Percentiles rank a stretch among this genome's conserved stretches.
Conservation (phyloP, 306 rosid species). For the Delonix regia region DNA sequence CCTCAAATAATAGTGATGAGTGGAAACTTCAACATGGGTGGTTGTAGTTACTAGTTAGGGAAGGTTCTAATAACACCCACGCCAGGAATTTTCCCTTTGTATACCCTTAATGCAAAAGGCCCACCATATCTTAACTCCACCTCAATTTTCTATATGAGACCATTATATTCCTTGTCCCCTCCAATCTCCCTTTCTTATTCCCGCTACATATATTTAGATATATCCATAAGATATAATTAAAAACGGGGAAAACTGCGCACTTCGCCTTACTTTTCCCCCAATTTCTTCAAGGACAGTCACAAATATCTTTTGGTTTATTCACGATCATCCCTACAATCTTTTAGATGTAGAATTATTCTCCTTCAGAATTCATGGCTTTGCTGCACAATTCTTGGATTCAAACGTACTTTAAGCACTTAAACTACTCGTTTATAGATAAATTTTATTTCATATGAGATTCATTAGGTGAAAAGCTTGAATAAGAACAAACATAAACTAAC, state of each 20-base stretch:
- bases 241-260: background rate
- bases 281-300: background rate
- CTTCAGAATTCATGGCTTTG: no score
- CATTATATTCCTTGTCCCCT: conserved; percentile 15
- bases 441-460: no score
- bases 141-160: background rate
- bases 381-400: no score
- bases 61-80: conserved; percentile 39
- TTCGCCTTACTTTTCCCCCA: background rate
- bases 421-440: no score
- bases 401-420: no score
- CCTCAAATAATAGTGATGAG: conserved; percentile 19
- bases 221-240: background rate
- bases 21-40: conserved; percentile 24
- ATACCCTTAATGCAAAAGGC: conserved; percentile 38
- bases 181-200: conserved; percentile 20
- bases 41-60: conserved; percentile 35
- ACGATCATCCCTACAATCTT: no score
- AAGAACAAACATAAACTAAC: no score
- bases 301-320: no score
- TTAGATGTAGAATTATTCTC: no score
- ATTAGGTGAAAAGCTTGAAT: no score
- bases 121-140: conserved; percentile 4
- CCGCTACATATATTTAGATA: background rate
- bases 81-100: conserved; percentile 37